Evolutionary conservation across 176 grass and related monocot genomes (phyloP).

Genomic region (Ensete ventricosum): DNA sequence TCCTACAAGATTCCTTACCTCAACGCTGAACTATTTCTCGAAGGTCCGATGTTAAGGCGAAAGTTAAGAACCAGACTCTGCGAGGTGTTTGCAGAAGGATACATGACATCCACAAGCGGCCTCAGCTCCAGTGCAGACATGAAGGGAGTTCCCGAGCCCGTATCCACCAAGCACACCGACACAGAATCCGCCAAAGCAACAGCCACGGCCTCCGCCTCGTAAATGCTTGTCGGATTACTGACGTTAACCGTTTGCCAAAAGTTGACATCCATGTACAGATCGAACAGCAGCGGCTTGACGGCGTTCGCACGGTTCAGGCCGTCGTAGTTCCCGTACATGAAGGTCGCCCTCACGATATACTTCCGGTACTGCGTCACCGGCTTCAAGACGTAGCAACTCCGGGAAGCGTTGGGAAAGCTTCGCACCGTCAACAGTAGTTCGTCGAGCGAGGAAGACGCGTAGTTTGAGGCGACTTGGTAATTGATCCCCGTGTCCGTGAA

Average conservation of each 20-base stretch:
- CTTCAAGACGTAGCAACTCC: slow-evolving; percentile 12
- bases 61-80: not conserved
- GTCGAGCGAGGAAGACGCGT: not conserved
- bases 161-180: slow-evolving; percentile 27
- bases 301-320: not conserved
- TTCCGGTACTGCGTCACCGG: not conserved
- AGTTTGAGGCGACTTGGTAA: slow-evolving; percentile 5
- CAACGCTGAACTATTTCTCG: not conserved
- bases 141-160: not conserved
- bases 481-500: slow-evolving; percentile 23
- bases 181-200: slow-evolving; percentile 18
- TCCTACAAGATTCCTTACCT: not conserved
- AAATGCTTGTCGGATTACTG: not conserved
- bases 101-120: not conserved
- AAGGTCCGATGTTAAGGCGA: not conserved
- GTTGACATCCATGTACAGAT: slow-evolving; percentile 20
- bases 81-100: not conserved
- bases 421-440: slow-evolving; percentile 7
- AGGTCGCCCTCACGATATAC: not conserved
- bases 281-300: slow-evolving; percentile 1
- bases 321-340: slow-evolving; percentile 23
- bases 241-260: slow-evolving; percentile 36
- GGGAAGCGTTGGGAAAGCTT: slow-evolving; percentile 36
- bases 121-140: not conserved
- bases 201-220: slow-evolving; percentile 8